Evolutionary conservation across 306 rosid species (phyloP).

Genomic region (Comarum palustre): DNA sequence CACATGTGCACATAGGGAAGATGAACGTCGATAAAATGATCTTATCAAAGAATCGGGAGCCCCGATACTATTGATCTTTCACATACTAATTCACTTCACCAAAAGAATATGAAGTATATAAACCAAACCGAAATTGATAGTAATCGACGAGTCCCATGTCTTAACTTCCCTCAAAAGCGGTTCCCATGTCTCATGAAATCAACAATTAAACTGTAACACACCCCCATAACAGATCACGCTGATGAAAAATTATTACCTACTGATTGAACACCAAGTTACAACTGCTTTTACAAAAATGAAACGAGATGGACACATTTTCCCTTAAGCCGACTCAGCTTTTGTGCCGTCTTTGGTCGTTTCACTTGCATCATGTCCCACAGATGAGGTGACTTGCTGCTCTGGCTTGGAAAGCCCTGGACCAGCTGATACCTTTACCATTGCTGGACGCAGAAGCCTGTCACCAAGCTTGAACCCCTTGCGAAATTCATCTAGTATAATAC

Average conservation of each 20-base stretch:
- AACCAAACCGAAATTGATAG: too few relatives aligned
- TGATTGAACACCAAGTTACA: slow-evolving; percentile 22
- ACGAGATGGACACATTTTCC: slow-evolving; percentile 24
- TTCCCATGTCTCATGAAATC: slow-evolving; percentile 13
- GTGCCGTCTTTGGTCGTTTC: slow-evolving; percentile 32
- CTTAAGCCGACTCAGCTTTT: slow-evolving; percentile 40
- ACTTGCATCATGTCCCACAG: slow-evolving; percentile 41
- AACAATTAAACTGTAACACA: slow-evolving; percentile 20
- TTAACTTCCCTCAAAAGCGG: slow-evolving; percentile 20
- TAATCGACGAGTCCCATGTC: too few relatives aligned
- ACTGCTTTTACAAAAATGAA: slow-evolving; percentile 48
- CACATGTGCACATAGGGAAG: too few relatives aligned
- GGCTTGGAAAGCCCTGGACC: slow-evolving; percentile 87
- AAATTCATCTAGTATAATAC: slow-evolving; percentile 68
- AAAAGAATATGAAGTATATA: too few relatives aligned
- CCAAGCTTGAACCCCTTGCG: slow-evolving; percentile 86
- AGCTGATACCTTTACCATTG: slow-evolving; percentile 97
- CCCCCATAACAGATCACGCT: slow-evolving; percentile 26
- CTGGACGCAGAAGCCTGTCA: slow-evolving; percentile 80
- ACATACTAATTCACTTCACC: too few relatives aligned
- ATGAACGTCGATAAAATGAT: too few relatives aligned
- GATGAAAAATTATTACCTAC: slow-evolving; percentile 21
- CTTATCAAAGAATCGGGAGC: too few relatives aligned
- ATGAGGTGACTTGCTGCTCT: slow-evolving; percentile 40
- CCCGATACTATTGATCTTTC: too few relatives aligned